Evolutionary conservation across 352 stramenopile species (phyloP), one percentile per base, ranked within the genome.

Genomic region (Saprolegnia diclina): DNA sequence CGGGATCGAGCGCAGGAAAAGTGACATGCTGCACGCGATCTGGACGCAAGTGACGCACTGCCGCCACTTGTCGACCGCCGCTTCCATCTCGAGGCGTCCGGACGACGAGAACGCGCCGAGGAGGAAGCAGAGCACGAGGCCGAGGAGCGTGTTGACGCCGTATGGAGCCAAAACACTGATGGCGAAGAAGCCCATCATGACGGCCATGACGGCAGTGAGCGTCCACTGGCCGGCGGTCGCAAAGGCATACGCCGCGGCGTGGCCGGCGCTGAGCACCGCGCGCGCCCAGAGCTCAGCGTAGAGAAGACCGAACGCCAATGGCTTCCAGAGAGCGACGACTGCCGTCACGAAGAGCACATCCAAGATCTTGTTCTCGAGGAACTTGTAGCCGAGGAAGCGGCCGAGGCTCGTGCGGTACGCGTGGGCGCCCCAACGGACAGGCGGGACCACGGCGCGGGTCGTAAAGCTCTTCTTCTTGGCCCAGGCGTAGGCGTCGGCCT

Each of bases 271-370:
- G 42, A 95, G 74, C 21, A 90, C 74, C 5, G 77, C 85, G 35
- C 89, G 83, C 19, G 89, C 9, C 67, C 88, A 92, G 3, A 95
- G 75, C 64, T 95, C 87, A 21, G 86, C 45, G 74, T 95, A 95
- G 24, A 95, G 71, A 45, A 92, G 79, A 10, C 83, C 6, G 70
- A 95, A 91, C 0, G 81, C 81, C 16, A 94, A 73, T 11, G 87
- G 87, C 63, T 91, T 87, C 82, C 85, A 92, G 29, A 91, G 72
- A 59, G 81, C 90, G 40, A 91, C 78, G 61, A 89, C 89, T 0
- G 90, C 71, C 0, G 79, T 74, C 13, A 95, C 76, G 62, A 93
- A 90, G 7, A 95, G 71, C 1, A 82, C 73, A 64, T 94, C 85
- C 0, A 91, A 70, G 35, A 94, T 73, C 52, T 76, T 79, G 65